Evolutionary conservation across 2,329 filamentous ascomycete genomes (phyloP), one percentile per base, ranked within the genome.

Genomic region (Neurospora crassa): DNA sequence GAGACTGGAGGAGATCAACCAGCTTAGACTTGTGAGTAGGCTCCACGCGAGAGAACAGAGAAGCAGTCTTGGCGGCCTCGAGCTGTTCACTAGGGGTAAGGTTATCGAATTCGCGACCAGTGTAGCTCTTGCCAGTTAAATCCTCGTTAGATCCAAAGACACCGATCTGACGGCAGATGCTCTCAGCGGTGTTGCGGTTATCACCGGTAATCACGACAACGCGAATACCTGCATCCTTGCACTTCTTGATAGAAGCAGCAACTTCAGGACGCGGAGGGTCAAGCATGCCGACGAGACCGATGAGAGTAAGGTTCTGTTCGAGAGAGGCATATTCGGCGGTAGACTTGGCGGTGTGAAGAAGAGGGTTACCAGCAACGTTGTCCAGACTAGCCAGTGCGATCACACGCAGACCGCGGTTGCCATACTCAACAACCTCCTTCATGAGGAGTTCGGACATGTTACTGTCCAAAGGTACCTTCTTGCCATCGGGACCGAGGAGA

Each of bases 121-220:
- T 99, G 78, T 88, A 98, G 82, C 94, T 97, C 87, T 97, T 98
- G 77, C 94, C 94, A 63, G 85, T 88, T 37, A 98, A 87, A 78
- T 97, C 88, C 81, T 98, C 95, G 73, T 91, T 83, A 75, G 87
- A 83, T 18, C 90, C 91, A 80, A 99, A 99, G 69, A 99, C 90
- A 73, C 96, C 96, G 80, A 99, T 99, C 81, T 97, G 92, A 77
- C 95, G 92, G 84, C 96, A 99, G 79, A 99, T 97, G 73, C 93
- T 95, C 84, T 99, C 96, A 10, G 96, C 96, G 3, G 96, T 99
- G 84, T 96, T 97, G 79, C 92, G 94, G 84, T 97, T 99, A 83
- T 99, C 96, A 78, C 96, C 96, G 70, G 96, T 99, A 81, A 99
- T 97, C 75, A 99, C 96, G 76, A 99, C 93, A 68, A 99, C 93